Conservation (phyloP, 768 basidiomycete species). For the Xanthoconium purpureum region DNA sequence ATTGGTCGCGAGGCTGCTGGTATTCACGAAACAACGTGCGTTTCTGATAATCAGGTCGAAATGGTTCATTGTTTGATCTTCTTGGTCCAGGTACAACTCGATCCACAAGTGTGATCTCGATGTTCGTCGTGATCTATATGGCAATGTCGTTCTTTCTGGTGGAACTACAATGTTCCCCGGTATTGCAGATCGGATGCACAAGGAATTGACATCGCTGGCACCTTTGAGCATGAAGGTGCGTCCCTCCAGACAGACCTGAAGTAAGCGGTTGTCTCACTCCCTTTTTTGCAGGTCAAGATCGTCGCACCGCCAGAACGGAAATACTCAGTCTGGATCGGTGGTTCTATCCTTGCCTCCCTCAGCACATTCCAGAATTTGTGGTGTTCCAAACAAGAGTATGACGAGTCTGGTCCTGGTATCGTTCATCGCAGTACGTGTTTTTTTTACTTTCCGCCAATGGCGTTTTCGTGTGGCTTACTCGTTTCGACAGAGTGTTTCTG, state of each 20-base stretch:
- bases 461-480: background rate
- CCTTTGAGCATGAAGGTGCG: slow-evolving; percentile 84
- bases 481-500: slow-evolving; percentile 26
- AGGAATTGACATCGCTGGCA: slow-evolving; percentile 76
- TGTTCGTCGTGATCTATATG: slow-evolving; percentile 34
- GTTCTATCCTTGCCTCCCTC: slow-evolving; percentile 81
- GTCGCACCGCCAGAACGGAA: slow-evolving; percentile 91
- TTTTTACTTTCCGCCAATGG: background rate
- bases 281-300: slow-evolving; percentile 68
- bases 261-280: background rate
- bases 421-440: slow-evolving; percentile 67
- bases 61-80: background rate
- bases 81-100: slow-evolving; percentile 47
- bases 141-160: slow-evolving; percentile 51
- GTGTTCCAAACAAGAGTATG: slow-evolving; percentile 92
- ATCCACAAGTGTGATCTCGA: slow-evolving; percentile 72
- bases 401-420: slow-evolving; percentile 77
- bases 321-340: slow-evolving; percentile 95
- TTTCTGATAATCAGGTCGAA: background rate
- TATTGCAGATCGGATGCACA: slow-evolving; percentile 94
- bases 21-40: slow-evolving; percentile 71
- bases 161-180: slow-evolving; percentile 96
- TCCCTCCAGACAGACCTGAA: background rate
- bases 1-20: slow-evolving; percentile 76
- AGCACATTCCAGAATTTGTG: slow-evolving; percentile 97